Evolutionary conservation across 169 alveolate genomes (phyloP).

Genomic region (Plasmodium malariae): DNA sequence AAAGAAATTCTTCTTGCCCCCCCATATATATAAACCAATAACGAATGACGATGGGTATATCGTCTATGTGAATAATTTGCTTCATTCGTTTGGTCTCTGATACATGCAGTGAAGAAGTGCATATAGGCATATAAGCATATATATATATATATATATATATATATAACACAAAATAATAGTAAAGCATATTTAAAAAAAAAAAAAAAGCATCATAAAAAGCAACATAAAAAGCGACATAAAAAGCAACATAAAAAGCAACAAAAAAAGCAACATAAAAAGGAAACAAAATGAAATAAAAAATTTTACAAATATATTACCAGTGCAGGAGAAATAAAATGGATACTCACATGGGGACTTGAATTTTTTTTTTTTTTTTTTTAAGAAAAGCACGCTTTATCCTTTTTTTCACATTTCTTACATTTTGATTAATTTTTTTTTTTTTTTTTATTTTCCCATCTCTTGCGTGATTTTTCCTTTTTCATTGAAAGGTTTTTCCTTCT

Average conservation of each 20-base stretch:
- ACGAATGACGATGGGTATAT: constrained; percentile 59
- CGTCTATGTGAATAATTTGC: constrained; percentile 29
- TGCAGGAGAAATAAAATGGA: too few species aligned
- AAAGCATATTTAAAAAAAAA: too few species aligned
- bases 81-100: constrained; percentile 64
- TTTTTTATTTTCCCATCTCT: constrained; percentile 19
- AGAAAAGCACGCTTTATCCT: not conserved
- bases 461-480: constrained; percentile 49
- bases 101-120: not conserved
- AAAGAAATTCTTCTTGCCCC: constrained; percentile 55
- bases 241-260: too few species aligned
- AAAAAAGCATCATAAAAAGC: too few species aligned
- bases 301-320: too few species aligned
- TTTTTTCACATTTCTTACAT: not conserved
- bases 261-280: too few species aligned
- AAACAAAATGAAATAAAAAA: too few species aligned
- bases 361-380: not conserved
- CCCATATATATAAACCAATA: constrained; percentile 64
- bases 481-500: constrained; percentile 21
- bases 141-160: constrained; percentile 1
- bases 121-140: not conserved
- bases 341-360: not conserved
- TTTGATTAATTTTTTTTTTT: not conserved
- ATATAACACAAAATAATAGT: too few species aligned
- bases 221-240: too few species aligned